Evolutionary conservation across 768 basidiomycete genomes (phyloP), one percentile per base, ranked within the genome.

Genomic region (Lactarius hatsudake): DNA sequence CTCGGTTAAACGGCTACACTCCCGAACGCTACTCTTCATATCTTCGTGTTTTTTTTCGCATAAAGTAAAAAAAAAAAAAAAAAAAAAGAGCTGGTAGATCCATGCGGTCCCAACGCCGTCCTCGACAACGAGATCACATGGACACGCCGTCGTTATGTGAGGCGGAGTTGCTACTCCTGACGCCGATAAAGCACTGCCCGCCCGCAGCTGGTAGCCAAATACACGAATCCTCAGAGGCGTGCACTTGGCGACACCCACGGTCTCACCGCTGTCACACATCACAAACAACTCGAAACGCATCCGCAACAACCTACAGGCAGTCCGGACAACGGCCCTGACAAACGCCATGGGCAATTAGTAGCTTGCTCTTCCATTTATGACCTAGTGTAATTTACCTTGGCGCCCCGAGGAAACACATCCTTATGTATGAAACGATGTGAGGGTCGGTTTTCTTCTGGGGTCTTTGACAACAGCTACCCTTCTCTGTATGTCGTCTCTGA

Each of bases 401-500:
- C 60, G 23, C 55, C 57, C n/a, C 45, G 17, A 26, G 23, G 48
- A 18, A 53, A 53, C 55, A 18, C 32, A 67, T 40, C 26, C 30
- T 15, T 30, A 34, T 56, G 55, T 20, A 18, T 56, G 28, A 58
- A 40, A 65, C 34, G 36, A 67, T 20, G 60, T n/a, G 13, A 64
- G 28, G 26, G 66, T 63, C 26, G 65, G 60, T 40, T 69, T 69
- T 60, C 63, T 63, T 54, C 69, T 63, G n/a, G 69, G 69, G 43
- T 70, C 69, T 63, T 51, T 64, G 45, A 69, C 69, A 34, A 69
- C 66, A 17, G 61, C 60, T 8, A 70, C 54, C 20, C 62, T 70
- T 53, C 62, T 69, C 36, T 56, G 61, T 60, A 70, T 54, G 6
- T 68, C 53, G 28, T 63, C 65, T 51, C 58, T 70, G 59, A 70